Evolutionary conservation across 495 filamentous ascomycete genomes (phyloP), one percentile per base, ranked within the genome.

Genomic region (Paragyromitra xinjiangensis): DNA sequence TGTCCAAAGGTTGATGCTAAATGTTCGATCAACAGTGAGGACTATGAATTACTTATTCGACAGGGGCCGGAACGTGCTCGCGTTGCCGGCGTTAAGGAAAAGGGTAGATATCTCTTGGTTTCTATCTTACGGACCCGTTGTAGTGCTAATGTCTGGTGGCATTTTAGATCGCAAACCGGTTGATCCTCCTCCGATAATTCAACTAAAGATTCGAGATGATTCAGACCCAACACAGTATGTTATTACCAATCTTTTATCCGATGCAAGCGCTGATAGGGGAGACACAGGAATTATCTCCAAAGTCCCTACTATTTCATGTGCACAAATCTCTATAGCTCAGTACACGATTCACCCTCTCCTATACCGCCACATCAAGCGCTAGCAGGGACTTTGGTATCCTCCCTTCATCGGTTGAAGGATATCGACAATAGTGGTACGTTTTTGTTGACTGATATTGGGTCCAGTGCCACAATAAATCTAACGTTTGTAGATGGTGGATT

Each of bases 101-200:
- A 92, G 85, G 87, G 88, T 90, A 83, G 55, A 84, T 81, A 19
- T 26, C 48, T 51, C 63, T 65, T 63, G 55, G 39, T 78, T 40
- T 66, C 29, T 51, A 58, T n/a, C 24, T 45, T 19, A 61, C 39
- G 11, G 24, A 69, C 37, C 3, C 8, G 19, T 67, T 59, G 26
- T 42, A 62, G 59, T 59, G 69, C 69, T 67, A 48, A 58, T 66
- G 69, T 56, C 77, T 40, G 53, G 77, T 80, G 53, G 83, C 70
- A 66, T 37, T 63, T 37, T 85, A 97, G 95, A 94, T 79, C 91
- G 95, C 78, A 97, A 97, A 84, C 94, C 95, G 2, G 90, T 99
- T 81, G 95, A 99, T 82, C 95, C 95, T 59, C 95, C 95, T 29
- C 95, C 95, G 65, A 93, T 98, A 81, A 87, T 98, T 39, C 93